Conservation (phyloP, 2,329 filamentous ascomycete species). For the Rutstroemia sp. region DNA sequence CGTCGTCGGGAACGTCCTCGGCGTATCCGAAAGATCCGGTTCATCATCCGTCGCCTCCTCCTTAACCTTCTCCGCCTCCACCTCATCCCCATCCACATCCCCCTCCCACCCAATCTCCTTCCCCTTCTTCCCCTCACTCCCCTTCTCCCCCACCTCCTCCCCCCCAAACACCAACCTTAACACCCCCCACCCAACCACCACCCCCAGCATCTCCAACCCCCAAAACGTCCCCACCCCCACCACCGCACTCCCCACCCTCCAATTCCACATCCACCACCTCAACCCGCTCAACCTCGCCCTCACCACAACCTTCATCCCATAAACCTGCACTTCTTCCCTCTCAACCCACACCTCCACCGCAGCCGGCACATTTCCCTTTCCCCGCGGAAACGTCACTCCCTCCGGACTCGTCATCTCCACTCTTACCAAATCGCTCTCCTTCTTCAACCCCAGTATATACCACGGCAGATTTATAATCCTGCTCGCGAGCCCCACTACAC, state of each 20-base stretch:
- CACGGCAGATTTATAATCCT: constrained; percentile 58
- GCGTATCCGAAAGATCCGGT: constrained; percentile 34
- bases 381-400: constrained; percentile 51
- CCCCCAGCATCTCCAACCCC: constrained; percentile 62
- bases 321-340: constrained; percentile 63
- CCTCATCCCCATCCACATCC: constrained; percentile 2
- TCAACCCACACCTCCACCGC: constrained; percentile 39
- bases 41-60: constrained; percentile 24
- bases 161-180: constrained; percentile 14
- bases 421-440: constrained; percentile 55
- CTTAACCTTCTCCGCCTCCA: constrained; percentile 14
- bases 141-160: constrained; percentile 13
- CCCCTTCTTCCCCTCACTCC: constrained; percentile 22
- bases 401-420: constrained; percentile 62
- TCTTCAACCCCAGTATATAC: constrained; percentile 58
- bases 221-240: constrained; percentile 69
- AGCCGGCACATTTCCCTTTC: constrained; percentile 37
- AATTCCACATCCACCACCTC: constrained; percentile 80
- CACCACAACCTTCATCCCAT: constrained; percentile 60
- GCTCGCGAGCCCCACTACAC: constrained; percentile 53
- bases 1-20: constrained; percentile 38
- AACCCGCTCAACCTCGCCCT: constrained; percentile 70
- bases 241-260: constrained; percentile 62
- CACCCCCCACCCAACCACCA: constrained; percentile 58
- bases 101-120: constrained; percentile 10